Percentiles rank a stretch among this genome's conserved stretches.
Conservation (phyloP, 257 asterid species). For the Rauvolfia tetraphylla region DNA sequence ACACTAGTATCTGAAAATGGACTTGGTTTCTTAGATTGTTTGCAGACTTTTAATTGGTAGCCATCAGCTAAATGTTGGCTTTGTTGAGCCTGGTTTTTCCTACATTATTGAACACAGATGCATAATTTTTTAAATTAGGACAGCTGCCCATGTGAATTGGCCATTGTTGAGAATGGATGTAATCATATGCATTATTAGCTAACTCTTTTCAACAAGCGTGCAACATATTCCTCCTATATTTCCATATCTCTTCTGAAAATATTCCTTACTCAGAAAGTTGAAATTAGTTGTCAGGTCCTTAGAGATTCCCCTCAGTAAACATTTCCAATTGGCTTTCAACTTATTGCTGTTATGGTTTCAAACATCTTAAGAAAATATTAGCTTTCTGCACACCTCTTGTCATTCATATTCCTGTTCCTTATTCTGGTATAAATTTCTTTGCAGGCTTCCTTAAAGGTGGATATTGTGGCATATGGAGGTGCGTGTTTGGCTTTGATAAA, state of each 20-base stretch:
- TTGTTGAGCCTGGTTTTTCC: neutral
- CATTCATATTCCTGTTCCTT: neutral
- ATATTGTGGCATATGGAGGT: conserved; percentile 98
- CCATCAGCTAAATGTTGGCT: neutral
- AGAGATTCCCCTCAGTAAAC: neutral
- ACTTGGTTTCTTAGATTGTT: neutral
- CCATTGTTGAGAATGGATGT: too few species aligned
- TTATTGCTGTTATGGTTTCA: neutral
- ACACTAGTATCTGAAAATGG: neutral
- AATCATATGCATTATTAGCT: neutral
- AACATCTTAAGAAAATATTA: neutral
- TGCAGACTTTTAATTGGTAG: neutral
- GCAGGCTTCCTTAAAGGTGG: conserved; percentile 81
- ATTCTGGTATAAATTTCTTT: conserved; percentile 16
- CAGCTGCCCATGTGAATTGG: too few species aligned
- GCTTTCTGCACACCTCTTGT: neutral
- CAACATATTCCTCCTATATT: neutral
- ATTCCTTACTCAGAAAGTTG: neutral
- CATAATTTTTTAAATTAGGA: neutral
- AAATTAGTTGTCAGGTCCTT: neutral
- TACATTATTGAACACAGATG: neutral
- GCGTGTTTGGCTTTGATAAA: conserved; percentile 14
- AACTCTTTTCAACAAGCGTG: neutral
- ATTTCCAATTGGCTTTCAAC: neutral
- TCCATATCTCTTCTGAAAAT: neutral